Evolutionary conservation across 2,329 filamentous ascomycete genomes (phyloP).

Genomic region (Fusarium anthophilum): DNA sequence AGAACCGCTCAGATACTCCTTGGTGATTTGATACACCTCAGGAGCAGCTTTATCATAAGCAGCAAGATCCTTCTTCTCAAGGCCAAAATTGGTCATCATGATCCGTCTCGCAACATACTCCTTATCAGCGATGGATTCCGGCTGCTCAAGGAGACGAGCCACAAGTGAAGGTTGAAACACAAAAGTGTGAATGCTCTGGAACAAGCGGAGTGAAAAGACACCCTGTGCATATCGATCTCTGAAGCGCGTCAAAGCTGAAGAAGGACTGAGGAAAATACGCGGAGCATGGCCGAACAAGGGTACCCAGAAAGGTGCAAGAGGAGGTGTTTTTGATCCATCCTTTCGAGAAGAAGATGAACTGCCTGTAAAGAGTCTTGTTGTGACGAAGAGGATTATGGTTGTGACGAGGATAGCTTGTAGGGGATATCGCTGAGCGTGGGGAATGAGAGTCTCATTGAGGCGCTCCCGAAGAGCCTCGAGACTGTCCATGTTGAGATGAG

Average conservation of each 20-base stretch:
- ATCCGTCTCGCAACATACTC: conserved; percentile 39
- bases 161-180: conserved; percentile 47
- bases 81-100: conserved; percentile 47
- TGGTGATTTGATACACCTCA: conserved; percentile 43
- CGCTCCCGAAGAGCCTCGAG: conserved; percentile 13
- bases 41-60: conserved; percentile 45
- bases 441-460: conserved; percentile 32
- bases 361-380: conserved; percentile 39
- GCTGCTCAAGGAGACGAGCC: conserved; percentile 44
- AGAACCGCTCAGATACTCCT: conserved; percentile 40
- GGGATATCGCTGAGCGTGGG: conserved; percentile 36
- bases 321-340: conserved; percentile 35
- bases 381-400: conserved; percentile 39
- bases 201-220: conserved; percentile 48
- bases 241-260: conserved; percentile 45
- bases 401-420: conserved; percentile 37
- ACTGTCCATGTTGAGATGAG: conserved; percentile 22
- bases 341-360: conserved; percentile 51
- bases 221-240: conserved; percentile 47
- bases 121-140: conserved; percentile 41
- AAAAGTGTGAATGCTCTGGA: conserved; percentile 48
- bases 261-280: conserved; percentile 43
- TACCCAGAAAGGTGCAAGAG: conserved; percentile 48
- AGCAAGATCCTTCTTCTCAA: conserved; percentile 41
- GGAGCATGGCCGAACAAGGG: conserved; percentile 50